Evolutionary conservation across 2,329 filamentous ascomycete genomes (phyloP), one percentile per base, ranked within the genome.

Genomic region (Colletotrichum karsti): DNA sequence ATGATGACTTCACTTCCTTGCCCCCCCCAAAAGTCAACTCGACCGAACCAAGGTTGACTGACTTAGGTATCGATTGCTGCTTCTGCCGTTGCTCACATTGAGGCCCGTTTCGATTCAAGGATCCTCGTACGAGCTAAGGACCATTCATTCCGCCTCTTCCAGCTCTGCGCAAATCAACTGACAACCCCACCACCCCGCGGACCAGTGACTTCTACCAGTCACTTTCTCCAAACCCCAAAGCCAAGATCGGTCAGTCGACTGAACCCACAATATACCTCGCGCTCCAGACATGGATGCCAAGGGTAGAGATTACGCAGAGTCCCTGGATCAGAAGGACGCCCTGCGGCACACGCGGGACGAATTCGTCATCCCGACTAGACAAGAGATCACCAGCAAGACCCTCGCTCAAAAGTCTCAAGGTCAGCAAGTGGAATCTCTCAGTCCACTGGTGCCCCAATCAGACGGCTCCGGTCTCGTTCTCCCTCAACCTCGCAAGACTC

Each of bases 291-390:
- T 69, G 66, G 55, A 60, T 15, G 12, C 54, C 37, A 15, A n/a
- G 4, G 50, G 41, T 54, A 69, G 66, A 60, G 46, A 20, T 35
- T 18, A 41, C 24, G 68, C 68, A 44, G 41, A 56, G 7, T 24
- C 54, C 22, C 80, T 91, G 12, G 90, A 92, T 77, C 77, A 78
- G 0, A 77, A 84, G 66, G 90, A 92, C 73, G 78, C 83, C 12
- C 78, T 92, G 33, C 78, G 78, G 10, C 79, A 81, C 46, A 85
- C 91, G 60, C 86, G 92, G 42, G 78, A 87, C 7, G 86, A 94
- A 72, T 96, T 94, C 77, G 84, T 91, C 54, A 91, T 95, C 61
- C 93, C 93, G 1, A 91, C 74, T 64, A 75, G 72, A 64, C 71
- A 71, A 28, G 74, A 77, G 65, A 73, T 76, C 54, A 64, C 67